Evolutionary conservation across 2,329 filamentous ascomycete species (phyloP), one percentile per base, ranked within the genome.

Genomic region (Apiospora malaysiana): DNA sequence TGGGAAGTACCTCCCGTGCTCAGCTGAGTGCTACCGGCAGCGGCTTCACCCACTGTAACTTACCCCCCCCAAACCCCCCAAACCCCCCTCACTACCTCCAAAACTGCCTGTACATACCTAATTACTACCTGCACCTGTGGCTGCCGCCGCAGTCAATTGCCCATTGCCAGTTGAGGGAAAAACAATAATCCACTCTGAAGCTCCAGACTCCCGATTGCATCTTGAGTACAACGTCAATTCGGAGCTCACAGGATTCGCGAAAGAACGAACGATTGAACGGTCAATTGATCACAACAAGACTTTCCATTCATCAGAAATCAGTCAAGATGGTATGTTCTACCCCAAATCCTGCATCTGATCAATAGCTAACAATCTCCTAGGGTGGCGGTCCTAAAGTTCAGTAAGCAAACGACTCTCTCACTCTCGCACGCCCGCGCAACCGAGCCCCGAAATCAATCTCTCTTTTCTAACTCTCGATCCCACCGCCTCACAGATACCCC

Each of bases 371-470:
- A 74, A 69, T 21, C 37, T 16, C 27, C 75, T n/a, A 91, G 92
- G 93, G 93, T 86, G 93, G 93, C 85, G 94, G 94, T 86, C 91
- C 89, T 81, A 84, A 83, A 82, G 82, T 89, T 78, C 86, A 85
- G 87, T 89, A 83, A 87, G 85, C 82, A 73, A 71, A 37, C 23
- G 6, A 32, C 25, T 69, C 59, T 66, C 66, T 47, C n/a, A n/a
- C 66, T 25, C 25, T 59, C 32, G 69, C 23, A 68, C 56, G 69
- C 51, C 43, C 66, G 65, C 65, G 40, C 69, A 69, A 14, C 66
- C 66, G 68, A 67, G 21, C 49, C 49, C 68, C 49, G 68, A n/a
- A 67, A 71, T 1, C 42, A 45, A 45, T 66, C 71, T 68, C 72
- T 71, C 72, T 42, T 74, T 42, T 74, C 77, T 75, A 71, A 70